Conservation (phyloP, 164 flowering plant species). For the Vitis rupestris region DNA sequence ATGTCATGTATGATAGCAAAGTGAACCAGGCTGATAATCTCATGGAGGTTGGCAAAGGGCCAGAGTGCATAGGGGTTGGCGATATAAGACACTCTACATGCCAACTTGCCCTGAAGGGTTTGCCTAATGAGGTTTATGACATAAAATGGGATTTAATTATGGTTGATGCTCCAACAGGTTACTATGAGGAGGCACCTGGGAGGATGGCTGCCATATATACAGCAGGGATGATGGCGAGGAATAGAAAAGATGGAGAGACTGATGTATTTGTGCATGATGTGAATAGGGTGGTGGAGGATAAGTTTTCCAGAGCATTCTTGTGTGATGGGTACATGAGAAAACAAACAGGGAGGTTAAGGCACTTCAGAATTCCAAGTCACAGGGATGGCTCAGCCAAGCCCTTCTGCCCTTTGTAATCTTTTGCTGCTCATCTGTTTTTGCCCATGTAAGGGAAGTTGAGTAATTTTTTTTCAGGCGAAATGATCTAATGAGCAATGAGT, state of each 20-base stretch:
- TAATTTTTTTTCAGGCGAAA: background rate
- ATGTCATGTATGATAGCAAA: conserved; percentile 60
- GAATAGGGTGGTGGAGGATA: conserved; percentile 73
- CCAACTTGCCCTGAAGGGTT: conserved; percentile 51
- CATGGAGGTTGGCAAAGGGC: conserved; percentile 43
- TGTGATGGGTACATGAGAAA: conserved; percentile 70
- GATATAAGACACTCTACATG: conserved; percentile 58
- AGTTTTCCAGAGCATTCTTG: conserved; percentile 65
- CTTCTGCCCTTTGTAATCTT: conserved; percentile 44
- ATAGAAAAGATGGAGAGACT: conserved; percentile 61
- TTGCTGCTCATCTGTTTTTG: no score
- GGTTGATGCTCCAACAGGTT: conserved; percentile 96
- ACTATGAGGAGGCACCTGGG: conserved; percentile 81
- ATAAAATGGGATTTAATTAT: conserved; percentile 84
- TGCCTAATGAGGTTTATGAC: conserved; percentile 66
- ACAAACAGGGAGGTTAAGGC: conserved; percentile 70
- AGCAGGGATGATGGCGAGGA: conserved; percentile 89
- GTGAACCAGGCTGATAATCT: conserved; percentile 59
- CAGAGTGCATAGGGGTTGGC: conserved; percentile 49
- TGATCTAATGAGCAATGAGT: background rate
- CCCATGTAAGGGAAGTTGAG: background rate
- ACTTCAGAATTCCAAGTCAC: conserved; percentile 70
- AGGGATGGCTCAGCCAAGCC: conserved; percentile 33
- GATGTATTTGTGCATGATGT: conserved; percentile 94
- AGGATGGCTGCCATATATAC: conserved; percentile 88